Evolutionary conservation across 257 asterid species (phyloP).

Genomic region (Nicotiana paniculata): DNA sequence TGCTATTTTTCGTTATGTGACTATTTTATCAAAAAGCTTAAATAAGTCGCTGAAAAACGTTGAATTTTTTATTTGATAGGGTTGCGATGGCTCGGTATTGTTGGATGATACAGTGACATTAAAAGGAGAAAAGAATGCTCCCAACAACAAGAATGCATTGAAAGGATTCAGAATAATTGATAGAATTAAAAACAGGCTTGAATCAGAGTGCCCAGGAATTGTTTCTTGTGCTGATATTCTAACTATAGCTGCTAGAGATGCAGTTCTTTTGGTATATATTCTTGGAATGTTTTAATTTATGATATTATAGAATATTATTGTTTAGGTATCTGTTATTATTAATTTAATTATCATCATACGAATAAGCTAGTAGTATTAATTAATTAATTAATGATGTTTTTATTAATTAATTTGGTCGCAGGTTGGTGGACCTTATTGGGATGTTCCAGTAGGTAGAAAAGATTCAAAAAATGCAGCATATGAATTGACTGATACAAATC

Average conservation of each 20-base stretch:
- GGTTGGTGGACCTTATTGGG: slow-evolving; percentile 99
- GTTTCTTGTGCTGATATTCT: slow-evolving; percentile 94
- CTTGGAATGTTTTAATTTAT: background rate
- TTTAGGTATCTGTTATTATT: background rate
- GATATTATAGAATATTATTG: background rate
- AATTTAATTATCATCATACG: background rate
- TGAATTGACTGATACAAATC: slow-evolving; percentile 46
- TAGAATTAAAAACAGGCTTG: slow-evolving; percentile 59
- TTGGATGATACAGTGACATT: slow-evolving; percentile 72
- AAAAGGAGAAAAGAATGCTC: slow-evolving; percentile 67
- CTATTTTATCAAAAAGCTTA: background rate
- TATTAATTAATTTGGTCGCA: slow-evolving; percentile 8
- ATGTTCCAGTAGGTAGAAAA: slow-evolving; percentile 74
- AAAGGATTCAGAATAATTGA: slow-evolving; percentile 82
- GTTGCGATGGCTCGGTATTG: slow-evolving; percentile 79
- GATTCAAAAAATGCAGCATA: slow-evolving; percentile 76
- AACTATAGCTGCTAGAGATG: slow-evolving; percentile 90
- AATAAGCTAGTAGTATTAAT: background rate
- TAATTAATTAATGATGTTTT: background rate
- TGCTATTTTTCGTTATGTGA: background rate
- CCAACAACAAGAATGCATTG: slow-evolving; percentile 52
- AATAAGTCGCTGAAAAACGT: no score
- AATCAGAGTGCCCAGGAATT: slow-evolving; percentile 73
- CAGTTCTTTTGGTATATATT: slow-evolving; percentile 53
- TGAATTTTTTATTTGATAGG: slow-evolving; percentile 26